Evolutionary conservation across 75 land plant species (phyloP).

Genomic region (Pinus albicaulis): DNA sequence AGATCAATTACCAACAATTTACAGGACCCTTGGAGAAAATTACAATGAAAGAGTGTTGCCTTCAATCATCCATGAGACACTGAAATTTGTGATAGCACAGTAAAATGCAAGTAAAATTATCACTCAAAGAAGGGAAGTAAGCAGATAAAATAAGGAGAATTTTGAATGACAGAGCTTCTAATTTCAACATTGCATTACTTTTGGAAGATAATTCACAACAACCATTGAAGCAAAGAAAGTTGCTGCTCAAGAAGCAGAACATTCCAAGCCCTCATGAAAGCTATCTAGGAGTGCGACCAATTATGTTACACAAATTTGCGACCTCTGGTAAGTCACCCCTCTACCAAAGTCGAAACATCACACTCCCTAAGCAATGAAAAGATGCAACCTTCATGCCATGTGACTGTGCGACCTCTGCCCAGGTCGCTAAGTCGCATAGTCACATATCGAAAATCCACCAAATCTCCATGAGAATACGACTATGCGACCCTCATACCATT

Average conservation of each 20-base stretch:
- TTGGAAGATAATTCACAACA: conserved; percentile 67
- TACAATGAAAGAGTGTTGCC: conserved; percentile 81
- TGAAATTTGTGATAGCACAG: conserved; percentile 89
- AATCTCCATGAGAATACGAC: too few species aligned
- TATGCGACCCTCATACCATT: too few species aligned
- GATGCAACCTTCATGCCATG: too few species aligned
- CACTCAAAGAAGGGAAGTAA: conserved; percentile 88
- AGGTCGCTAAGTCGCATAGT: too few species aligned
- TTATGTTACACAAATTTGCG: too few species aligned
- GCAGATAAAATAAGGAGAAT: conserved; percentile 54
- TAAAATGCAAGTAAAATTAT: conserved; percentile 89
- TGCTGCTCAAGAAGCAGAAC: conserved; percentile 74
- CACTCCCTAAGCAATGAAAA: too few species aligned
- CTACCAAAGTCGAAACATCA: too few species aligned
- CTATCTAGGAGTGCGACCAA: conserved; percentile 38
- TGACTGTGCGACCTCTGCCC: too few species aligned
- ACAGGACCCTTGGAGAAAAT: conserved; percentile 69
- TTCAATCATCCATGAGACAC: conserved; percentile 75
- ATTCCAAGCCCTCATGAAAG: conserved; percentile 67
- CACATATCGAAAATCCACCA: too few species aligned
- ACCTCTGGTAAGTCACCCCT: too few species aligned
- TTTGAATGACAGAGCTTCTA: conserved; percentile 45
- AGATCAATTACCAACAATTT: conserved; percentile 68
- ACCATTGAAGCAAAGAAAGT: conserved; percentile 70
- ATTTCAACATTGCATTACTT: conserved; percentile 69